Base-by-base conservation (phyloP, 768 basidiomycete species). In the Leucogyrophana mollusca region DNA sequence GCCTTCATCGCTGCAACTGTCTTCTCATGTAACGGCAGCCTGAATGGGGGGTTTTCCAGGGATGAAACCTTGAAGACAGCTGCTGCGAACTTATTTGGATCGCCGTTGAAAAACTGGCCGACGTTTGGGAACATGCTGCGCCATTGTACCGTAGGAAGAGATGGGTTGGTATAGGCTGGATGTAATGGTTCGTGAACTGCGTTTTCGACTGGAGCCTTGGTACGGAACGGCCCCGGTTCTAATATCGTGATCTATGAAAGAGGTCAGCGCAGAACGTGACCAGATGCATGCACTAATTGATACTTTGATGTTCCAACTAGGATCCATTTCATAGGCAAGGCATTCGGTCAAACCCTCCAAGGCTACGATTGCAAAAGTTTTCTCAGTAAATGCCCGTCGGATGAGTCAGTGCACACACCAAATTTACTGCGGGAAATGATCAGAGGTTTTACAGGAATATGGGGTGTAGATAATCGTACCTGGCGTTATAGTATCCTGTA, bases 221-320 rank as follows among this genome's bases (percentile, higher is more conserved):
- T 59, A 32, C 50, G 43, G 34, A 63, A 60, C 27, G 35, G 32
- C 17, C 59, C 56, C 3, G 50, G 16, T 44, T 58, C 44, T 17
- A 60, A 21, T 22, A 55, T 55, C 33, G 51, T 51, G 37, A 60
- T 49, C 54, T 60, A n/a, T 8, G 18, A 13, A 40, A 14, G 9
- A 14, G n/a, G n/a, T 21, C 34, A 18, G 8, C 35, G 25, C 30
- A 32, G 11, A 2, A 16, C 14, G 8, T 23, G n/a, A 4, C 23
- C 25, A 18, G 22, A 13, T 20, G 21, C 1, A 4, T 2, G 33
- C 14, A 11, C 13, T 6, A 37, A n/a, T n/a, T 11, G 47, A 21
- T 7, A 52, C 52, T 43, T 45, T 52, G 55, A 73, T 74, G 46
- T 74, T 75, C 73, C 75, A 76, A 11, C 55, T 55, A 1, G 70